These are phyloP conservation scores for Kodamaea fungicola DNA, from an alignment of 1,139 yeast species.

Conservation along the genomic window DNA sequence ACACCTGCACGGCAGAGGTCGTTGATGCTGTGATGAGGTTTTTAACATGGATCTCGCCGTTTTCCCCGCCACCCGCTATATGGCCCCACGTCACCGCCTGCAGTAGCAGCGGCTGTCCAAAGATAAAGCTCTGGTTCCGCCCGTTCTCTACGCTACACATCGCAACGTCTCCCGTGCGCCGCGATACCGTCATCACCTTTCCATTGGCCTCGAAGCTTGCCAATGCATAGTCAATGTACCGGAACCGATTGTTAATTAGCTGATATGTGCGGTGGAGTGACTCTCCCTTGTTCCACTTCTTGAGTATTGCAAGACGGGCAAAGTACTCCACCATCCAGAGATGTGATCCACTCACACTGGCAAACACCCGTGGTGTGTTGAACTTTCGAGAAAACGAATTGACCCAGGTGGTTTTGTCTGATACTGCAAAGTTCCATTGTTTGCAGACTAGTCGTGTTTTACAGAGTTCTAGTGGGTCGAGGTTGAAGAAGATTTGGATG, in stretches of 20 bases:
- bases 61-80: conserved; percentile 25
- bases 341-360: conserved; percentile 53
- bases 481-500: conserved; percentile 50
- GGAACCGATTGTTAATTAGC: conserved; percentile 23
- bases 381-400: conserved; percentile 49
- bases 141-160: conserved; percentile 41
- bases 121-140: conserved; percentile 36
- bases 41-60: conserved; percentile 31
- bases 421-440: conserved; percentile 48
- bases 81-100: conserved; percentile 34
- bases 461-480: conserved; percentile 54
- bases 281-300: conserved; percentile 52
- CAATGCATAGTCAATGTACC: conserved; percentile 36
- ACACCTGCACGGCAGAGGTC: conserved; percentile 20
- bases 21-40: conserved; percentile 33
- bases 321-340: conserved; percentile 57
- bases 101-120: conserved; percentile 30
- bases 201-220: conserved; percentile 35
- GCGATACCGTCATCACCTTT: conserved; percentile 32
- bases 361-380: conserved; percentile 42
- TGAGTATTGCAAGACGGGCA: conserved; percentile 38
- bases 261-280: conserved; percentile 30
- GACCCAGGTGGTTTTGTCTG: conserved; percentile 62
- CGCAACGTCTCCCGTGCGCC: conserved; percentile 33
- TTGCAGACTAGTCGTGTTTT: conserved; percentile 52